Base-by-base conservation (phyloP, 169 alveolate species). In the Amoebophrya sp. region DNA sequence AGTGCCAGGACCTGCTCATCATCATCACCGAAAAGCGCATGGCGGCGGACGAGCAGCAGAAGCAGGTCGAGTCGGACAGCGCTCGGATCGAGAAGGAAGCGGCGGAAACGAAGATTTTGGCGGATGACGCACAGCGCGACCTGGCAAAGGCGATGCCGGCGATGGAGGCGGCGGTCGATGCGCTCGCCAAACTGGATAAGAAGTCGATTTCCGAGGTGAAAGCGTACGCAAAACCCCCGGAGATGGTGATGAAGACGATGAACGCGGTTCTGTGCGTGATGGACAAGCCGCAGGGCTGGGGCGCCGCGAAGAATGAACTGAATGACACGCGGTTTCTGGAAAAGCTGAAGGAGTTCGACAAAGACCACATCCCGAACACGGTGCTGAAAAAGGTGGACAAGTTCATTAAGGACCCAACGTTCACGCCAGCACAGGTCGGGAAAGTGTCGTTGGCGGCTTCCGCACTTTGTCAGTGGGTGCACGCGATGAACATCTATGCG, bases 141-240 rank as follows among this genome's bases (percentile, higher is more conserved):
- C 96, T 98, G 88, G 98, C 97, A 70, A 97, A 96, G 92, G 99
- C 99, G 4, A 96, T 97, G 95, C 99, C 99, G 18, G 98, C 98
- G 16, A 94, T 98, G 89, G 96, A 97, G 45, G 98, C 97, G 42
- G 99, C 99, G 5, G 96, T 97, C 90, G 98, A 97, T 50, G 98
- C 99, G n/a, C 96, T 98, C 43, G 98, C 97, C 90, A 97, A 96
- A 90, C 95, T 98, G 90, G 98, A 98, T 93, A 98, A 97, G 95
- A 97, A 97, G 93, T 94, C 97, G 90, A 95, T 97, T 87, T 97
- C 99, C 88, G 99, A 97, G 92, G 97, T 97, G 50, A 92, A 93
- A 92, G 96, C 96, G 18, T 95, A 95, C 93, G 95, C 97, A 58
- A 95, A 95, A 89, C 98, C 98, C 45, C 98, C 98, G 69, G 97